Base-by-base conservation (phyloP, 2,329 filamentous ascomycete genomes). In the Thielaviopsis punctulata region DNA sequence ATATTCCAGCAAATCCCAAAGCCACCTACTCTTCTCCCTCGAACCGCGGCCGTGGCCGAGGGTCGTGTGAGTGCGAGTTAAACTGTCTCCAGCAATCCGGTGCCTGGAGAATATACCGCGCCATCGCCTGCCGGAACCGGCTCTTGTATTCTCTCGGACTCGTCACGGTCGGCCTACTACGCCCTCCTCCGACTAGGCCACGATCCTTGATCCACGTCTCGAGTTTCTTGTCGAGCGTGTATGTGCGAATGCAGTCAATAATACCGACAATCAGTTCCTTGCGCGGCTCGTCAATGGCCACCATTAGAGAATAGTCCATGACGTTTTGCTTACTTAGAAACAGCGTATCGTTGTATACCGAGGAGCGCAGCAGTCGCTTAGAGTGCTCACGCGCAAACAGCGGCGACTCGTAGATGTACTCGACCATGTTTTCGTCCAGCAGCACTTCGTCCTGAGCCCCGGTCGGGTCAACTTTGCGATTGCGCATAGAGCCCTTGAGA, bases 181-280 rank as follows among this genome's bases (percentile, higher is more conserved):
- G 79, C 25, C 82, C 81, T 54, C 82, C 80, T 5, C 81, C 80
- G 0, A 78, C 84, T 60, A 89, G 87, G 0, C 86, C 92, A 39
- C 90, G 84, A 62, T 96, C 89, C 67, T 98, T 98, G 75, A 98
- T 95, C 92, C 92, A 98, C 52, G 84, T 92, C 69, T 98, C 92
- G n/a, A 98, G 77, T 64, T 95, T 95, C 73, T 98, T 98, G 70
- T 98, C 92, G 88, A 92, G 98, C 0, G 92, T 98, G 64, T 96
- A 98, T 0, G 92, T 98, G 52, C 92, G 80, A 59, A 98, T 96
- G 64, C 92, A 96, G 65, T 98, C 90, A 58, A 98, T 96, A 61
- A 98, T 96, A 4, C 92, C 92, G 2, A 98, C 89, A 13, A 96
- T 87, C 13, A 98, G 77, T 67, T 98, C 90, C 61, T 90, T 89